These are phyloP conservation scores for Puya raimondii DNA, from an alignment of 176 grass and related monocot genomes.

Conservation along the genomic window DNA sequence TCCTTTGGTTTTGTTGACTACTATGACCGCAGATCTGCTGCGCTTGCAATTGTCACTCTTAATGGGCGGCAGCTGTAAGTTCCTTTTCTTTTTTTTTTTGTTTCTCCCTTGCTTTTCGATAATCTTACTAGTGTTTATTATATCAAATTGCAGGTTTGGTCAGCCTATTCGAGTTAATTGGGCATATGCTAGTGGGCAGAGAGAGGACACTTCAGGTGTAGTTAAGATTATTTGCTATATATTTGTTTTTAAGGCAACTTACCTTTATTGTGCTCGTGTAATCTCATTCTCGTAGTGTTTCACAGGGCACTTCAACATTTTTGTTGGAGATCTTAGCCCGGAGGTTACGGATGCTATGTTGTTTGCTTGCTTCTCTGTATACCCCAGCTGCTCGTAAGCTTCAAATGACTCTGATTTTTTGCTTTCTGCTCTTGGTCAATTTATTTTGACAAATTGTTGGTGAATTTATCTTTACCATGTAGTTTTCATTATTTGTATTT, in stretches of 20 bases:
- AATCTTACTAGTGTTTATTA: neutral
- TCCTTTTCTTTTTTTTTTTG: slow-evolving; percentile 3
- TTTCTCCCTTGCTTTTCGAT: slow-evolving; percentile 10
- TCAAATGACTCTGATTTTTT: slow-evolving; percentile 1
- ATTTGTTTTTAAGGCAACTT: slow-evolving; percentile 13
- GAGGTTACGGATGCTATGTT: slow-evolving; percentile 92
- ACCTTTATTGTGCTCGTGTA: neutral
- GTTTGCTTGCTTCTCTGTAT: slow-evolving; percentile 82
- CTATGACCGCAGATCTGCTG: slow-evolving; percentile 84
- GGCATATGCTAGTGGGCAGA: slow-evolving; percentile 92
- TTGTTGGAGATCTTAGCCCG: slow-evolving; percentile 95
- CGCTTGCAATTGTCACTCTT: slow-evolving; percentile 88
- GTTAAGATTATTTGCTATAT: slow-evolving; percentile 18
- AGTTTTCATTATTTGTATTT: neutral
- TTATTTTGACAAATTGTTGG: neutral
- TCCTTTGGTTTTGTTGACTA: slow-evolving; percentile 99
- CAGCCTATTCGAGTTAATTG: slow-evolving; percentile 97
- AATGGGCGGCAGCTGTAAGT: slow-evolving; percentile 92
- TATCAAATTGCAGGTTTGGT: slow-evolving; percentile 56
- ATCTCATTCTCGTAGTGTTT: slow-evolving; percentile 4
- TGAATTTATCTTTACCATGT: neutral
- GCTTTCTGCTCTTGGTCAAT: slow-evolving; percentile 1
- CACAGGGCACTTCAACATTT: slow-evolving; percentile 92
- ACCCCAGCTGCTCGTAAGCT: slow-evolving; percentile 84
- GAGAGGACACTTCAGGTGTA: slow-evolving; percentile 96